Conservation (phyloP, 2,329 filamentous ascomycete genomes). For the Dendryphion nanum region DNA sequence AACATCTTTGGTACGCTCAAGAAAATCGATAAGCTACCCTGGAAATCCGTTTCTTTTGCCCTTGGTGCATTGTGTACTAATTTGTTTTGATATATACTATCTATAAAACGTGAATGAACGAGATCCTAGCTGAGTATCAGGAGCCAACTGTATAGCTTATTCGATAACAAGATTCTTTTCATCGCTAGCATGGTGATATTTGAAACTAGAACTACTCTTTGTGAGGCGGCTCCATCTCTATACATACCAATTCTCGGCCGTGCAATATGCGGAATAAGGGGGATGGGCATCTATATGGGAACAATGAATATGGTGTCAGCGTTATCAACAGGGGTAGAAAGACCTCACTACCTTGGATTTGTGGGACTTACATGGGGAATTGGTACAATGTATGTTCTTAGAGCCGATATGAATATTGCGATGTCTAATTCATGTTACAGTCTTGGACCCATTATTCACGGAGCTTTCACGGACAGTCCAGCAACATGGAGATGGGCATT, state of each 20-base stretch:
- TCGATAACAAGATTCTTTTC: background rate
- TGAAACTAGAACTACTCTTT: background rate
- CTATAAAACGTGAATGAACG: too few relatives aligned
- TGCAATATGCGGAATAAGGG: slow-evolving; percentile 45
- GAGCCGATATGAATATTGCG: too few relatives aligned
- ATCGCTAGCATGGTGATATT: background rate
- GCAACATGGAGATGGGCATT: slow-evolving; percentile 6
- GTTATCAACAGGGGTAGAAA: background rate
- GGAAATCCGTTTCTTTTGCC: background rate
- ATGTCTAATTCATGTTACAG: too few relatives aligned
- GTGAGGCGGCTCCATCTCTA: slow-evolving; percentile 16
- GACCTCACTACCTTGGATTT: slow-evolving; percentile 4
- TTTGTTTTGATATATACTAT: too few relatives aligned
- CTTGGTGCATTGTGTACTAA: background rate
- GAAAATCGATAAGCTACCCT: background rate
- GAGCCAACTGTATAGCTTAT: background rate
- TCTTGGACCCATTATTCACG: slow-evolving; percentile 49
- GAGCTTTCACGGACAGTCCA: slow-evolving; percentile 40
- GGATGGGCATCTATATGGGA: slow-evolving; percentile 43
- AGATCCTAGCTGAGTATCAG: background rate
- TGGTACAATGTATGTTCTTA: slow-evolving; percentile 9
- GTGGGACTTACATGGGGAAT: slow-evolving; percentile 11
- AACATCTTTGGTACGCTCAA: background rate
- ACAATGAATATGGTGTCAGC: background rate
- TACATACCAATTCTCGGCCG: slow-evolving; percentile 39